Evolutionary conservation across 2,329 filamentous ascomycete species (phyloP), one percentile per base, ranked within the genome.

Genomic region (Grosmannia clavigera): DNA sequence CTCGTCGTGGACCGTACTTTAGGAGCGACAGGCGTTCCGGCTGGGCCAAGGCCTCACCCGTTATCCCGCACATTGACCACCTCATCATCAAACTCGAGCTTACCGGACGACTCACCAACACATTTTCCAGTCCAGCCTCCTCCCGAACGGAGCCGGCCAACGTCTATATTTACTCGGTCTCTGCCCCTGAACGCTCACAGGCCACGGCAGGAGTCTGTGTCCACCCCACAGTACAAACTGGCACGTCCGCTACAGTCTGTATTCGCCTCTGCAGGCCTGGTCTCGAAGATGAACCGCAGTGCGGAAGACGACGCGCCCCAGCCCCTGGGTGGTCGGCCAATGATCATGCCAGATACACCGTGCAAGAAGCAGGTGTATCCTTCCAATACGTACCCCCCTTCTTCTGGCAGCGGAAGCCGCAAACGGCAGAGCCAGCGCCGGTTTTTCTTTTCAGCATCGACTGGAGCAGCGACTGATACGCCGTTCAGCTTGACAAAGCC

Each of bases 201-300:
- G 29, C 72, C 77, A 3, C 73, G 73, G 9, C 73, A 79, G 12
- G 76, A 80, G 52, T 75, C 78, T 1, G 76, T 77, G 58, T 85
- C 86, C 38, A 95, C 90, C 0, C 90, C 90, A 0, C 81, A 86
- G 59, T 94, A 88, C 74, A 92, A 90, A 71, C 78, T 83, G 57
- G 87, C 84, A 9, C 90, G 86, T 68, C 87, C 92, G 27, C 80
- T 88, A 60, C 86, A 88, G 38, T 85, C 88, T 50, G 91, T 91
- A 7, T 96, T 96, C 73, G 91, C 90, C 78, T 97, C 94, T 1
- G 97, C 94, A 0, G 92, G 92, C 1, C 77, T 99, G 33, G 87
- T 99, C 59, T 96, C 94, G 12, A 99, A 99, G 75, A 89, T 95
- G 72, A 95, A 94, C 68, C 86, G 89, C 61, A 86, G 89, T 70